Evolutionary conservation across 2,329 filamentous ascomycete species (phyloP), one percentile per base, ranked within the genome.

Genomic region (Venturia aucupariae): DNA sequence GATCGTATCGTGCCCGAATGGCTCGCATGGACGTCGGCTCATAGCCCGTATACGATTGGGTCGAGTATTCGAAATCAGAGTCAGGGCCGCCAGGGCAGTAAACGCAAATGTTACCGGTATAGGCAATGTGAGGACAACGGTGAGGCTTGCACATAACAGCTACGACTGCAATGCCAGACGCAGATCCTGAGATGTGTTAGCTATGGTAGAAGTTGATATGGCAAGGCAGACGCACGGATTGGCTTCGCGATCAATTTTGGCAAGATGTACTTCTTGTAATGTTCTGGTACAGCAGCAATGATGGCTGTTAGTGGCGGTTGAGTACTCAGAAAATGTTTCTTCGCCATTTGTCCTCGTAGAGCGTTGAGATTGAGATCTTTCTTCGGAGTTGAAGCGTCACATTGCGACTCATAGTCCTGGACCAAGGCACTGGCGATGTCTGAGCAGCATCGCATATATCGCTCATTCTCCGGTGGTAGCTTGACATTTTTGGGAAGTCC

Each of bases 71-170:
- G 72, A 99, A 99, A 74, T 99, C 95, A 61, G 92, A 97, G 74
- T 99, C 94, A 10, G 95, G 95, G 1, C 94, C 94, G 69, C 94
- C 94, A 11, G 94, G 94, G 73, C 94, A 99, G 78, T 99, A 99
- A 67, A 99, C 94, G 76, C 94, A 99, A 67, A 99, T 97, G 74
- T 99, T 99, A 67, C 94, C 94, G 0, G 94, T 99, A 75, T 97
- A 99, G 13, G 94, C 90, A 70, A 99, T 99, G 73, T 99, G 94
- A 22, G 94, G 94, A 73, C 94, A 99, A 73, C 94, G 84, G 75
- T 99, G 94, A 30, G 94, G 94, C 77, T 99, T 99, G 83, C 94
- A 97, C 94, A 99, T 99, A 69, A 99, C 95, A 54, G 95, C 94
- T 59, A 99, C 94, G 10, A 99, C 94, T 2, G 94, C 94, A 71